Percentiles rank a stretch among this genome's conserved stretches.
phyloP scores from a whole-genome alignment of 306 rosid species.

The Abrus precatorius region DNA sequence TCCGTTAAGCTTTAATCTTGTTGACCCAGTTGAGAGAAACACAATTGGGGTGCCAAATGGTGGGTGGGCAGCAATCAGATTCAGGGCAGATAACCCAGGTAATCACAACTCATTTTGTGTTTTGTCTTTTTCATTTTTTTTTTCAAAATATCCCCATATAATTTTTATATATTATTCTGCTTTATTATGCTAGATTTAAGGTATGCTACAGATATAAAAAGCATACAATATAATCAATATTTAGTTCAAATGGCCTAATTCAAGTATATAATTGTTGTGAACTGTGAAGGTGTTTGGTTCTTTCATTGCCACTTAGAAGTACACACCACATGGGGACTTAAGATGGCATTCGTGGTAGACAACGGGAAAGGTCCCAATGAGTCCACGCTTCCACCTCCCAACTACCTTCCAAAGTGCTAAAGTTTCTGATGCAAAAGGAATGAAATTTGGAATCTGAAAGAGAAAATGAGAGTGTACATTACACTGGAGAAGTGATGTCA shows the following conservation, averaged over 20 bases:
- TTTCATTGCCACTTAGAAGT: constrained; percentile 88
- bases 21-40: constrained; percentile 84
- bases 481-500: constrained; percentile 41
- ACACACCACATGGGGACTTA: constrained; percentile 89
- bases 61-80: constrained; percentile 86
- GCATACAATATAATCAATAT: neutral
- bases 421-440: constrained; percentile 13
- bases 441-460: constrained; percentile 28
- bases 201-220: neutral
- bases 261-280: constrained; percentile 22
- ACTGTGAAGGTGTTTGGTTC: constrained; percentile 76
- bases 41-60: constrained; percentile 70
- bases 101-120: neutral
- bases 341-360: constrained; percentile 81
- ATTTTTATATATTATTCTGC: neutral
- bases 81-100: constrained; percentile 87
- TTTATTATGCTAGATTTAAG: constrained; percentile 1
- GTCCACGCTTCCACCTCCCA: constrained; percentile 65
- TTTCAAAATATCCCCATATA: neutral
- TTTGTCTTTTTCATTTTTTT: neutral
- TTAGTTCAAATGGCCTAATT: neutral
- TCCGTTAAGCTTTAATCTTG: constrained; percentile 62
- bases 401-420: constrained; percentile 73
- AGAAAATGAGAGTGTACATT: constrained; percentile 15
- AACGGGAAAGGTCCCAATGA: constrained; percentile 66